phyloP scores from a whole-genome alignment of 768 basidiomycete genomes.

The Mycena crocata region DNA sequence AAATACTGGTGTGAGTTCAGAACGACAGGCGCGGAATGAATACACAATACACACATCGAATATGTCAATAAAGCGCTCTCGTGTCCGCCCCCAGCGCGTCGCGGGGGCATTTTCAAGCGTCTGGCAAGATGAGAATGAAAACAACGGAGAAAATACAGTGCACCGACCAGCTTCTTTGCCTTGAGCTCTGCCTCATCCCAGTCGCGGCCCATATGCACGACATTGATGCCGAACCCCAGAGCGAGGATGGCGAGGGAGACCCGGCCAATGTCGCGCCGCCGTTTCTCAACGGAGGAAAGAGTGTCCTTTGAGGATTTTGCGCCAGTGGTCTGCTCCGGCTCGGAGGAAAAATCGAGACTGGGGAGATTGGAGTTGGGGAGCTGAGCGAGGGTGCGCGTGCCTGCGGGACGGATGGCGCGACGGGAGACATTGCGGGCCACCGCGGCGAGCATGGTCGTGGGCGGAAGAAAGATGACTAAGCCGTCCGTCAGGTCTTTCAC shows the following conservation, averaged over 20 bases:
- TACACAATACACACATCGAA: slow-evolving; percentile 68
- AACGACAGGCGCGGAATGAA: background rate
- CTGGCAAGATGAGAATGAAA: slow-evolving; percentile 45
- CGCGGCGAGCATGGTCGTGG: slow-evolving; percentile 27
- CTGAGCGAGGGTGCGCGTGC: slow-evolving; percentile 22
- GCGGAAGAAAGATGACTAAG: background rate
- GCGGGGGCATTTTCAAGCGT: slow-evolving; percentile 68
- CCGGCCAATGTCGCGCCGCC: slow-evolving; percentile 67
- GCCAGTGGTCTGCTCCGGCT: slow-evolving; percentile 70
- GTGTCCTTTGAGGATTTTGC: slow-evolving; percentile 83
- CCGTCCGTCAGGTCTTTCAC: no score
- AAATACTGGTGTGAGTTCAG: slow-evolving; percentile 70
- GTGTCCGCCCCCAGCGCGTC: slow-evolving; percentile 74
- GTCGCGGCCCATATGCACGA: slow-evolving; percentile 78
- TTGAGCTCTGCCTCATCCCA: slow-evolving; percentile 82
- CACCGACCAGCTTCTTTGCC: slow-evolving; percentile 69
- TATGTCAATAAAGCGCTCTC: slow-evolving; percentile 68
- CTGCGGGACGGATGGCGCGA: slow-evolving; percentile 15
- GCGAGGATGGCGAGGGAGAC: slow-evolving; percentile 64
- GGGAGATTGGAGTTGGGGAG: slow-evolving; percentile 47
- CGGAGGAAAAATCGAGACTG: slow-evolving; percentile 73
- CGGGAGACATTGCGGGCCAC: slow-evolving; percentile 27
- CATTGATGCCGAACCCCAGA: slow-evolving; percentile 66
- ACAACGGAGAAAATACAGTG: slow-evolving; percentile 7
- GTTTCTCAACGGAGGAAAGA: slow-evolving; percentile 82